Conservation (phyloP, 352 stramenopile species). For the Pythium scleroteichum region DNA sequence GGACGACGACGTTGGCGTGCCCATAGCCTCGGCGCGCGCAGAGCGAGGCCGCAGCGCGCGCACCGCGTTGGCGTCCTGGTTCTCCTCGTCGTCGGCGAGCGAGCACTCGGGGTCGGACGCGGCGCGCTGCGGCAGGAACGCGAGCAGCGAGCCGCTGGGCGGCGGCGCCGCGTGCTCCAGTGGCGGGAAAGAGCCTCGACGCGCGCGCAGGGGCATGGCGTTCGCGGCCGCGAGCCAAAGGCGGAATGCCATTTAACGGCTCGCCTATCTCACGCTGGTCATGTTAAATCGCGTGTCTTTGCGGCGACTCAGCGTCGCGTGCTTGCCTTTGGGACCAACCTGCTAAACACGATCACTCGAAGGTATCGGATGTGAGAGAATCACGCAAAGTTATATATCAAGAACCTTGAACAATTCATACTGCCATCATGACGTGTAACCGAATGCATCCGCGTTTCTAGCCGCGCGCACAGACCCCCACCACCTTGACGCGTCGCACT, state of each 20-base stretch:
- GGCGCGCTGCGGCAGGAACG: constrained; percentile 6
- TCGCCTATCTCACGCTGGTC: background rate
- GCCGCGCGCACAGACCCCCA: too few relatives aligned
- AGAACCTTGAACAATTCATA: constrained; percentile 1
- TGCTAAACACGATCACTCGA: background rate
- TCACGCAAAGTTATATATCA: background rate
- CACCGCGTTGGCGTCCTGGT: background rate
- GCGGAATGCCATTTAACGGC: constrained; percentile 3
- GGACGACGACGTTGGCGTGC: background rate
- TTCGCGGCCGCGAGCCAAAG: background rate
- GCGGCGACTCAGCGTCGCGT: background rate
- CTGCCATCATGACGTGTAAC: background rate
- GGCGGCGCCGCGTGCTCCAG: background rate
- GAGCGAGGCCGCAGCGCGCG: background rate
- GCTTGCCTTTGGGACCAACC: constrained; percentile 6
- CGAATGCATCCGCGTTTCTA: background rate
- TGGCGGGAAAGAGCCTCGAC: too few relatives aligned
- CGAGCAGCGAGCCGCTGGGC: constrained; percentile 9
- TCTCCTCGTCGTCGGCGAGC: background rate
- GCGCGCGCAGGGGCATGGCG: background rate
- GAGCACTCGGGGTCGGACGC: background rate
- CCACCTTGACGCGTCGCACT: too few relatives aligned
- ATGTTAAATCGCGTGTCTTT: constrained; percentile 28
- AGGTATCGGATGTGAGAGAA: too few relatives aligned
- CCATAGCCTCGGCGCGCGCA: background rate